These are phyloP conservation scores for Cenchrus americanus DNA, from an alignment of 176 grass and related monocot species.

Conservation along the genomic window DNA sequence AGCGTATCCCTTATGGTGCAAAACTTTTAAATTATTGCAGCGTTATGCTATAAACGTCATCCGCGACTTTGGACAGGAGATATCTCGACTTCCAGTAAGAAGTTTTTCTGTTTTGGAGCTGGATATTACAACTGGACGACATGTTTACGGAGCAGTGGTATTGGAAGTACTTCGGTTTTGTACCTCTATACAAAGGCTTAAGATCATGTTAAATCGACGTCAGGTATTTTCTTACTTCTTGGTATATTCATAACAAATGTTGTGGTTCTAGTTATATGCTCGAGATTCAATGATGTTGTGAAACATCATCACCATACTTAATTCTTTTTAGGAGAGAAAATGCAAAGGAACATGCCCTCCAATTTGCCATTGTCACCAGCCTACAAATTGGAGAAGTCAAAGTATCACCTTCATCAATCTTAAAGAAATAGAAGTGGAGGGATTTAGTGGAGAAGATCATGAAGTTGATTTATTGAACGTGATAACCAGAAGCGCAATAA, in stretches of 20 bases:
- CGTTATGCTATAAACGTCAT: not conserved
- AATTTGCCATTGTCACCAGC: constrained; percentile 12
- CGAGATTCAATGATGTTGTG: not conserved
- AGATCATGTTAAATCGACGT: not conserved
- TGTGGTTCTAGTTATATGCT: not conserved
- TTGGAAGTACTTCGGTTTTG: not conserved
- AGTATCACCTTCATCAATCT: not conserved
- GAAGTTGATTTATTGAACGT: constrained; percentile 16
- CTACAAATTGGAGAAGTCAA: not conserved
- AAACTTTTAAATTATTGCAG: not conserved
- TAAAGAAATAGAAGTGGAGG: constrained; percentile 8
- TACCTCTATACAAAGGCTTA: not conserved
- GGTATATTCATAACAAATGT: not conserved
- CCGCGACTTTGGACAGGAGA: not conserved
- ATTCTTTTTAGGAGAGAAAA: not conserved
- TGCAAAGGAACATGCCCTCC: not conserved
- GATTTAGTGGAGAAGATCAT: not conserved
- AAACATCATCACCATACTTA: not conserved
- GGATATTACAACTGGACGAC: not conserved
- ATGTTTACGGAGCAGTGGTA: constrained; percentile 23
- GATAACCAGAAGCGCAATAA: not conserved
- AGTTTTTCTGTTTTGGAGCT: not conserved
- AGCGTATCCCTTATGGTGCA: not conserved
- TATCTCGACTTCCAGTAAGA: not conserved
- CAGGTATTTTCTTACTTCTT: not conserved